phyloP scores from a whole-genome alignment of 805 yeast species.

The Citeromyces nyonsensis region DNA sequence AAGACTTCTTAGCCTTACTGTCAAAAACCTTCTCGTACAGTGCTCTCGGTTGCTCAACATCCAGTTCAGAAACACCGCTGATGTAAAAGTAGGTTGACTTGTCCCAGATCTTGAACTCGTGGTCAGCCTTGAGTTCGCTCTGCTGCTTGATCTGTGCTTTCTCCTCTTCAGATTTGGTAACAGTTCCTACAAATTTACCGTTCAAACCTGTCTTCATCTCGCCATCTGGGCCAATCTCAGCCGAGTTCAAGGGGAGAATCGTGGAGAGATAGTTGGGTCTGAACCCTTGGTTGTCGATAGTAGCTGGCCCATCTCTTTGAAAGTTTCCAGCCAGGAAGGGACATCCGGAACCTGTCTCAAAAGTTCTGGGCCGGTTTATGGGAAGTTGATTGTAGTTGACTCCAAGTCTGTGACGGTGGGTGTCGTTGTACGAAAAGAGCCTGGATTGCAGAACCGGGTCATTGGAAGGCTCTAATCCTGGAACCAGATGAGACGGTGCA shows the following conservation, averaged over 20 bases:
- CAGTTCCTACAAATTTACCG: constrained; percentile 17
- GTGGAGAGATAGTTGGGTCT: constrained; percentile 38
- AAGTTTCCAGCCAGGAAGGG: constrained; percentile 30
- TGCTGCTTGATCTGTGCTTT: constrained; percentile 14
- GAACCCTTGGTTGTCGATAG: constrained; percentile 27
- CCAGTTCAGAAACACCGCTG: constrained; percentile 24
- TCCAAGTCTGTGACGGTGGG: constrained; percentile 68
- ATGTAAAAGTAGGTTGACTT: constrained; percentile 19
- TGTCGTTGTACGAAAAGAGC: constrained; percentile 62
- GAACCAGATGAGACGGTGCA: constrained; percentile 59
- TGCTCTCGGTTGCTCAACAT: constrained; percentile 29
- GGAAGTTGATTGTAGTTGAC: constrained; percentile 53
- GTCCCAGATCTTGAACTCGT: constrained; percentile 20
- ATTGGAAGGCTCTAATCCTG: constrained; percentile 62
- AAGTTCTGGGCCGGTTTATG: constrained; percentile 30
- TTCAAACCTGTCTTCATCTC: constrained; percentile 10
- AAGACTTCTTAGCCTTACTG: constrained; percentile 15
- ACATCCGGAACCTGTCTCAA: constrained; percentile 18
- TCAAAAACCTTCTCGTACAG: constrained; percentile 22
- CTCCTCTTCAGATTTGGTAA: constrained; percentile 11
- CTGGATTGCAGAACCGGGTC: constrained; percentile 71
- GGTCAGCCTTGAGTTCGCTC: constrained; percentile 14
- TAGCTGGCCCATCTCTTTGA: constrained; percentile 51
- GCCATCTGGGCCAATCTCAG: constrained; percentile 5
- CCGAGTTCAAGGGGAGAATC: constrained; percentile 14